Conservation (phyloP, 257 asterid species). For the Penstemon davidsonii region DNA sequence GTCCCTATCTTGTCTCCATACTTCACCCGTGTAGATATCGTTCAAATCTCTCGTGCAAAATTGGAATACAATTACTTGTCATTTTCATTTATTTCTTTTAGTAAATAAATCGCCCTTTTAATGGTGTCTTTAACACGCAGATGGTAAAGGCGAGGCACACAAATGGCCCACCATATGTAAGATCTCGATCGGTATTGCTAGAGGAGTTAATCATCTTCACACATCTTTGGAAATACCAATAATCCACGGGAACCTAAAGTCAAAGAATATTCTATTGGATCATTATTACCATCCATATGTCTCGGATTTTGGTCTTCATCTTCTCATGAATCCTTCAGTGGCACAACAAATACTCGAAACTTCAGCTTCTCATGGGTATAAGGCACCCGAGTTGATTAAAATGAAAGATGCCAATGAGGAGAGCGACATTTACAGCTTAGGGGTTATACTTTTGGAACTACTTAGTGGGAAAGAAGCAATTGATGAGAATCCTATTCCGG, state of each 20-base stretch:
- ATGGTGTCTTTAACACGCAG: slow-evolving; percentile 39
- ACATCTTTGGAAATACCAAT: slow-evolving; percentile 50
- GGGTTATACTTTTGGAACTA: slow-evolving; percentile 70
- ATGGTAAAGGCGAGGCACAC: slow-evolving; percentile 56
- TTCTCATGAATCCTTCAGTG: slow-evolving; percentile 58
- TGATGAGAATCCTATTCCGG: slow-evolving; percentile 45
- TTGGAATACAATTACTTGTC: slow-evolving; percentile 16
- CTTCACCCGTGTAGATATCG: slow-evolving; percentile 1
- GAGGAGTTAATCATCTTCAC: slow-evolving; percentile 72
- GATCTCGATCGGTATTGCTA: slow-evolving; percentile 66
- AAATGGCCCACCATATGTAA: slow-evolving; percentile 69
- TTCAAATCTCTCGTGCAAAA: slow-evolving; percentile 11
- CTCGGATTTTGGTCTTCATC: slow-evolving; percentile 78
- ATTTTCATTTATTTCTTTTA: neutral
- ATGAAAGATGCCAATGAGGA: slow-evolving; percentile 66
- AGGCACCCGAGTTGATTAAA: slow-evolving; percentile 79
- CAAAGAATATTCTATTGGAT: slow-evolving; percentile 70
- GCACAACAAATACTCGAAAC: slow-evolving; percentile 76
- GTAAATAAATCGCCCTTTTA: neutral
- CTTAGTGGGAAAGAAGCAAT: slow-evolving; percentile 68
- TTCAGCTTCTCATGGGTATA: slow-evolving; percentile 71
- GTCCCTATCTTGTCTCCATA: slow-evolving; percentile 22
- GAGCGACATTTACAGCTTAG: slow-evolving; percentile 77
- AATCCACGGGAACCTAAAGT: slow-evolving; percentile 84
- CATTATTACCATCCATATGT: slow-evolving; percentile 52